Evolutionary conservation across 1,284 basidiomycete species (phyloP), one percentile per base, ranked within the genome.

Genomic region (Heterobasidion occidentale): DNA sequence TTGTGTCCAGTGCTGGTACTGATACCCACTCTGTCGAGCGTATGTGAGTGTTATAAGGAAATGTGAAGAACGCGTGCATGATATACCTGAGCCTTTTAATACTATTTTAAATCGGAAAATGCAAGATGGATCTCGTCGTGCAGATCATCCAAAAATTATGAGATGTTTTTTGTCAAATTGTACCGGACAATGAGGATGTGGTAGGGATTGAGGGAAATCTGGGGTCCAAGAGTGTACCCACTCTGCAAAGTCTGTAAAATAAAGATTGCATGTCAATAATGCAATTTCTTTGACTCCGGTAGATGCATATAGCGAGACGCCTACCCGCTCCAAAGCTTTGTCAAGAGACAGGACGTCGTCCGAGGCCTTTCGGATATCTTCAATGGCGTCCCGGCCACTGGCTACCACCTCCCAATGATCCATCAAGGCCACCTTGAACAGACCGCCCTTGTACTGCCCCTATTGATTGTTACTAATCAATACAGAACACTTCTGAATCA

Each of bases 151-250:
- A 2, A 19, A 19, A 19, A 19, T 2, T 19, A 2, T 19, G 19
- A 19, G 8, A 75, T 56, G 51, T 69, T 71, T 42, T 70, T 62
- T 7, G 74, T 73, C 42, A 77, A 61, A 17, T 66, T 55, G 1
- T 60, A 61, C 9, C 67, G 63, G 19, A 77, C 57, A 17, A 73
- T 62, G 2, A 57, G 54, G 8, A 68, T 51, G 51, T 75, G 72
- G 55, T 71, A 73, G 0, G 56, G 56, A 55, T 70, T 63, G 11
- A 63, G 35, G 8, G 42, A 12, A 51, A 53, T 19, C 4, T 46
- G 50, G 6, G 35, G 34, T 11, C 57, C 60, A 9, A 60, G 14
- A 7, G 60, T 61, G 42, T 61, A 55, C 3, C 58, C 53, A 5
- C 52, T 35, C 45, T 61, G 59, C 7, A 59, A n/a, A 6, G 46